Percentiles rank a stretch among this genome's conserved stretches.
phyloP scores from a whole-genome alignment of 2,329 filamentous ascomycete genomes.

The Aspergillus novoparasiticus region DNA sequence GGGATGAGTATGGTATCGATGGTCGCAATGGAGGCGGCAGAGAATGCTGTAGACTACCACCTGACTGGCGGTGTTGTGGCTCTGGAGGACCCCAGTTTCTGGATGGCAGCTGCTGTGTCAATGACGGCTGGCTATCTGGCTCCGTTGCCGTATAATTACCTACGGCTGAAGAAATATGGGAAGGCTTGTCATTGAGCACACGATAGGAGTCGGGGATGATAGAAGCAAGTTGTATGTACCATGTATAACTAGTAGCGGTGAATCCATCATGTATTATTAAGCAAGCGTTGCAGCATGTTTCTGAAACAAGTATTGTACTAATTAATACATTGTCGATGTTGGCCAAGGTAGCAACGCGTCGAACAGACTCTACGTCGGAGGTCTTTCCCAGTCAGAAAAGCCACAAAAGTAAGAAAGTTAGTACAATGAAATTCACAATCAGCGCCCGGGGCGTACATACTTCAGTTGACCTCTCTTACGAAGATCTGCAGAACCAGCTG shows the following conservation, averaged over 20 bases:
- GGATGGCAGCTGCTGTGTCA: conserved; percentile 49
- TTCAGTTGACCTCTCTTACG: too few relatives aligned
- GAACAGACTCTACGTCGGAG: too few relatives aligned
- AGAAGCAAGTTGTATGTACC: not conserved
- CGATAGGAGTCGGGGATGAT: fast-evolving
- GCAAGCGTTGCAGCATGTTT: fast-evolving
- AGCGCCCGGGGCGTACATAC: too few relatives aligned
- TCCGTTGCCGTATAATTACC: conserved; percentile 59
- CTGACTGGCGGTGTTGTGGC: conserved; percentile 56
- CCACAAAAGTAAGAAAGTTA: too few relatives aligned
- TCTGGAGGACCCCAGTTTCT: conserved; percentile 53
- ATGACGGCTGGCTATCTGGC: conserved; percentile 41
- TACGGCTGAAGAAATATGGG: conserved; percentile 52
- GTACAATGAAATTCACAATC: too few relatives aligned
- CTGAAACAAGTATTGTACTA: too few relatives aligned
- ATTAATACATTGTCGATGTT: too few relatives aligned
- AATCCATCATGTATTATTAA: not conserved
- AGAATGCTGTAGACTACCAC: conserved; percentile 59
- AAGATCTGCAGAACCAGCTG: too few relatives aligned
- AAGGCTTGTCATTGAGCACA: conserved; percentile 34
- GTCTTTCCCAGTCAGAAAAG: too few relatives aligned
- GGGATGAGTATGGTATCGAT: conserved; percentile 64
- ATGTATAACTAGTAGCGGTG: not conserved
- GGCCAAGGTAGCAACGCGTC: too few relatives aligned
- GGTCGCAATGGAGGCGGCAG: conserved; percentile 59